A percentile compares a stretch with the other conserved stretches of the same genome.
Conservation (phyloP, 768 basidiomycete genomes). For the Lactarius psammicola region DNA sequence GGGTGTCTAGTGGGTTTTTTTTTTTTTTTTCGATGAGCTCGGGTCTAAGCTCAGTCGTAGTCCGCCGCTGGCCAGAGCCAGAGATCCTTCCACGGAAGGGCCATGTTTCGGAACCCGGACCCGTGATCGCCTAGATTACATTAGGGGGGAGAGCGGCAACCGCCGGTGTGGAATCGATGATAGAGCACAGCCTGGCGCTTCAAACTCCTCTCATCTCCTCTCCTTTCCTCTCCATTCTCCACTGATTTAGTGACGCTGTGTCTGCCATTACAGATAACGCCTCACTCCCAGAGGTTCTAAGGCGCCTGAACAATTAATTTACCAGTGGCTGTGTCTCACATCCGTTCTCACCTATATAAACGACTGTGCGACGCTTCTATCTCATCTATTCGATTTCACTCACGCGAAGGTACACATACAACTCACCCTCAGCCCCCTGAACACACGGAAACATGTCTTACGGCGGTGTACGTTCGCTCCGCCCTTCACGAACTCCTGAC, state of each 20-base stretch:
- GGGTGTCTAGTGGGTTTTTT: neutral
- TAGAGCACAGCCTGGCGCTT: neutral
- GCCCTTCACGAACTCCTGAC: too few species aligned
- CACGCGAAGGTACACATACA: neutral
- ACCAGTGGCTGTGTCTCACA: neutral
- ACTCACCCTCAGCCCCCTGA: neutral
- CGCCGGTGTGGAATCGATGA: neutral
- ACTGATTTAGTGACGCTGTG: neutral
- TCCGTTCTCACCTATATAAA: neutral
- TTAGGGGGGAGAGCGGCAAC: too few species aligned
- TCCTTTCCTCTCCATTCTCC: neutral
- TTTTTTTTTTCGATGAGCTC: neutral
- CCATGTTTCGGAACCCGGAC: neutral
- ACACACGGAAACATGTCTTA: conserved; percentile 20
- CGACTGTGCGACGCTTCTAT: neutral
- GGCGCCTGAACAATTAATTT: neutral
- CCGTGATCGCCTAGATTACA: too few species aligned
- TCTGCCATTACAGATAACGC: neutral
- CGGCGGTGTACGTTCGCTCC: conserved; percentile 16
- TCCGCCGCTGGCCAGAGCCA: neutral
- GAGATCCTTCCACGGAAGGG: neutral
- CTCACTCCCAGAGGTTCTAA: neutral
- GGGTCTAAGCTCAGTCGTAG: neutral
- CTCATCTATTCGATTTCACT: neutral
- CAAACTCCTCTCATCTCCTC: conserved; percentile 1